Base-by-base conservation (phyloP, 192 early-diverging fungal genomes). In the Coemansia sp. region DNA sequence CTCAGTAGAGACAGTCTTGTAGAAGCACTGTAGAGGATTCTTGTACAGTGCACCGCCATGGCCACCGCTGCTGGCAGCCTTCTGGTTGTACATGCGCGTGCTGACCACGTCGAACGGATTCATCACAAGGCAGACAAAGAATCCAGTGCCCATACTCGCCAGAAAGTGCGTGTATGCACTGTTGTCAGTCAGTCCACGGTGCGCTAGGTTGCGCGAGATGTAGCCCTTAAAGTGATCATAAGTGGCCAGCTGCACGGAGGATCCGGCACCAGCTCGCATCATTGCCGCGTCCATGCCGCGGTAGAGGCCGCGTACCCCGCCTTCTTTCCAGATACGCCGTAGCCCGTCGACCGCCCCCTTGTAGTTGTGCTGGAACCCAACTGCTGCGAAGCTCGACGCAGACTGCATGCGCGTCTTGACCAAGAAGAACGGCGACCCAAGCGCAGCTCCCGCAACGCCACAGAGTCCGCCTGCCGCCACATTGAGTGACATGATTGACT, bases 21-120 rank as follows among this genome's bases (percentile, higher is more conserved):
- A 84, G 26, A 94, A 77, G 67, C 94, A 96, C 74, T 98, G 92
- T 16, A 88, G 52, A 9, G 90, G 88, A 49, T 81, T 88, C 74
- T 83, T 88, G 82, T 98, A 98, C 55, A 94, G 64, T 23, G 88
- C 76, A 12, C 92, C 92, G 32, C 83, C 73, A 24, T 86, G 85
- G 14, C 85, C 85, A 21, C 76, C 75, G 18, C 25, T 60, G 7
- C 77, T 75, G 19, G 81, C 76, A n/a, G 85, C 72, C 52, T 85
- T 82, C 58, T 96, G 93, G 67, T 96, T 95, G 82, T 94, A 97
- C 92, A 97, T 96, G 51, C 96, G 85, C 5, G 94, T 95, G 47
- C 85, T 91, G 50, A 95, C 88, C 7, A 97, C 93, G 77, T 98
- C 96, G 62, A 96, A 95, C n/a, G 96, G 94, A 59, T 98, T 97